Evolutionary conservation across 306 rosid genomes (phyloP).

Genomic region (Rosa chinensis): DNA sequence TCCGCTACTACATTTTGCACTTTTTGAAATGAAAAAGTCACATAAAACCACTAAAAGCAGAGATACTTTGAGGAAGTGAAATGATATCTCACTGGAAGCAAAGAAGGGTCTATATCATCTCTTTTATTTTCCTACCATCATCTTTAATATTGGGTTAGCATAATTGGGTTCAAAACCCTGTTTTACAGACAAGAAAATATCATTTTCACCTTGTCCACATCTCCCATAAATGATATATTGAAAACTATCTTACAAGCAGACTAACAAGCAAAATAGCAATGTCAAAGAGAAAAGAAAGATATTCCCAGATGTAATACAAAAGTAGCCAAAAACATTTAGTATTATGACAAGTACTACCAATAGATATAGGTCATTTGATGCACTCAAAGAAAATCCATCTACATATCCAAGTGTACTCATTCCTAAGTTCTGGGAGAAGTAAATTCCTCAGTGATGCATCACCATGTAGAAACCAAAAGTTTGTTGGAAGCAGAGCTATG

Average conservation of each 20-base stretch:
- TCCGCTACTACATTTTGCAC: not conserved
- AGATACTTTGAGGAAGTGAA: not conserved
- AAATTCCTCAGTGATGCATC: not conserved
- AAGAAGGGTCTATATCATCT: not conserved
- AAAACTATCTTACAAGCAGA: not conserved
- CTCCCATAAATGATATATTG: slow-evolving; percentile 2
- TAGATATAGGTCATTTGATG: not conserved
- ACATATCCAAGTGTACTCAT: not conserved
- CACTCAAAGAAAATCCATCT: not conserved
- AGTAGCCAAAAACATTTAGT: not conserved
- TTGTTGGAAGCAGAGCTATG: not conserved
- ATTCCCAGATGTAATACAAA: not conserved
- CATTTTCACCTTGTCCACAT: not conserved
- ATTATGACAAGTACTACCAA: not conserved
- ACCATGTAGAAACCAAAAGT: not conserved
- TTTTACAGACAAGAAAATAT: not conserved
- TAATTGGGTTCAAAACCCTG: not conserved
- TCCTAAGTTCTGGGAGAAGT: not conserved
- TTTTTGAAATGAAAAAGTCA: not conserved
- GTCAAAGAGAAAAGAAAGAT: not conserved
- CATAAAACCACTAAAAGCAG: not conserved
- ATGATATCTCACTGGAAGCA: not conserved
- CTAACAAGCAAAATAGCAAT: not conserved
- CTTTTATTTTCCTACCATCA: not conserved
- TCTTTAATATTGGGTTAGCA: not conserved